Evolutionary conservation across 805 yeast species (phyloP), one percentile per base, ranked within the genome.

Genomic region (Metschnikowia lunata): DNA sequence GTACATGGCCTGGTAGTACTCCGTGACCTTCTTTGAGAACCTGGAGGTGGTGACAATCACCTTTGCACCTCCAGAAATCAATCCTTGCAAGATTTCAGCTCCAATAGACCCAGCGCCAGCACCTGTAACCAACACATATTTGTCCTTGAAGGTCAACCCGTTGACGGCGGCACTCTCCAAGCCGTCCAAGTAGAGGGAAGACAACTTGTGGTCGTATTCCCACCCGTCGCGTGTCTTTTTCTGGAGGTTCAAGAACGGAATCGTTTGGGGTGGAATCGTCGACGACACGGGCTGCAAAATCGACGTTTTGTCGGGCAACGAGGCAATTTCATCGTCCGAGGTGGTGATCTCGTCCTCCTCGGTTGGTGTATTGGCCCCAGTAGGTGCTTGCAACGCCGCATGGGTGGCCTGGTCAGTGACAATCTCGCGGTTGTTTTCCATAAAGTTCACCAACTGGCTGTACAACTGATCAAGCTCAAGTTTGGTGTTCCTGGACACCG

Each of bases 31-130:
- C 75, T 88, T 87, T 51, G 96, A 86, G 79, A 85, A 93, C 68
- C 97, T 80, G 26, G 97, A 89, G 42, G 99, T 93, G 38, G 99
- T 93, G 45, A 91, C 96, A 62, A 93, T 75, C 57, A 90, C 97
- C 67, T 85, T 88, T 38, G 99, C 98, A 76, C 99, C 99, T 72
- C 99, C 99, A 61, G 91, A 82, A 45, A 93, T 75, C 63, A 93
- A 76, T 54, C 99, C 99, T 73, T 88, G 95, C 63, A 93, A 76
- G 56, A 93, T 80, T 69, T 93, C 97, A 49, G 97, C 97, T 73
- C 98, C 99, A 62, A 93, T 93, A 40, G 99, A 93, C 43, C 98
- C 99, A 39, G 88, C 90, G 76, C 99, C 99, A 40, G 98, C 98
- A 76, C 99, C 99, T 39, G 99, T 93, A 54, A 93, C 76, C 60